phyloP scores from a whole-genome alignment of 352 stramenopile species.

The Globisporangium cylindrosporum region DNA sequence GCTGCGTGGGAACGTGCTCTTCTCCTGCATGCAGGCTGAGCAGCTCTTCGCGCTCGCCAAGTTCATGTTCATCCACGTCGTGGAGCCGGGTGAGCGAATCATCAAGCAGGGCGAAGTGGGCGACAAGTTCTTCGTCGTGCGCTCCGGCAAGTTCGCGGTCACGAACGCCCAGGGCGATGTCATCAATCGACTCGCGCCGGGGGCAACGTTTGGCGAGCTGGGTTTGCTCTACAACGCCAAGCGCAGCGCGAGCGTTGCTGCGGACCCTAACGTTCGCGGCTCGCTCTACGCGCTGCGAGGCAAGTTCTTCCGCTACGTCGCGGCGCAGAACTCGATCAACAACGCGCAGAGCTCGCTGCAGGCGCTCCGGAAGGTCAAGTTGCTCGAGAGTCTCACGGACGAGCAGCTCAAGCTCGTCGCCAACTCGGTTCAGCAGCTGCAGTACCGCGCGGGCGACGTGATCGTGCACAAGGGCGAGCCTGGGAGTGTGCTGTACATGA shows the following conservation, averaged over 20 bases:
- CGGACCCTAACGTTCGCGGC: conserved; percentile 28
- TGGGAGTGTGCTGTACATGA: conserved; percentile 79
- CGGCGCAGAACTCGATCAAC: conserved; percentile 40
- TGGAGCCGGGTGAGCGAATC: conserved; percentile 70
- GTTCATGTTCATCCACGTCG: conserved; percentile 74
- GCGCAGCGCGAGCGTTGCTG: conserved; percentile 43
- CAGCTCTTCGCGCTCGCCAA: conserved; percentile 70
- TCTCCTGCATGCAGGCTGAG: conserved; percentile 71
- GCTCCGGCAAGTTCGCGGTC: conserved; percentile 52
- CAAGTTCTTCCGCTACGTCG: conserved; percentile 52
- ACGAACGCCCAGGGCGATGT: conserved; percentile 34
- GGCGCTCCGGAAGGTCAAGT: conserved; percentile 38
- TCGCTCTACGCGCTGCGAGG: conserved; percentile 44
- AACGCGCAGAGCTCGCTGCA: conserved; percentile 44
- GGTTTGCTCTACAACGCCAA: conserved; percentile 54
- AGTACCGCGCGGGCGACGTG: conserved; percentile 52
- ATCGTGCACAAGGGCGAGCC: conserved; percentile 79
- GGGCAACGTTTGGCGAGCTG: conserved; percentile 52
- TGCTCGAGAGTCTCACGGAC: conserved; percentile 38
- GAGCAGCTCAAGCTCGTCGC: conserved; percentile 46
- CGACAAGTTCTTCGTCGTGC: conserved; percentile 77
- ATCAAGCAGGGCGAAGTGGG: conserved; percentile 75
- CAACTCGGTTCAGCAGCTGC: conserved; percentile 38
- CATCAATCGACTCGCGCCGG: conserved; percentile 35
- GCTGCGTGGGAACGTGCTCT: conserved; percentile 70